A percentile compares a stretch with the other conserved stretches of the same genome.
Conservation (phyloP, 2,329 filamentous ascomycete species). For the Ophiostoma novo-ulmi region DNA sequence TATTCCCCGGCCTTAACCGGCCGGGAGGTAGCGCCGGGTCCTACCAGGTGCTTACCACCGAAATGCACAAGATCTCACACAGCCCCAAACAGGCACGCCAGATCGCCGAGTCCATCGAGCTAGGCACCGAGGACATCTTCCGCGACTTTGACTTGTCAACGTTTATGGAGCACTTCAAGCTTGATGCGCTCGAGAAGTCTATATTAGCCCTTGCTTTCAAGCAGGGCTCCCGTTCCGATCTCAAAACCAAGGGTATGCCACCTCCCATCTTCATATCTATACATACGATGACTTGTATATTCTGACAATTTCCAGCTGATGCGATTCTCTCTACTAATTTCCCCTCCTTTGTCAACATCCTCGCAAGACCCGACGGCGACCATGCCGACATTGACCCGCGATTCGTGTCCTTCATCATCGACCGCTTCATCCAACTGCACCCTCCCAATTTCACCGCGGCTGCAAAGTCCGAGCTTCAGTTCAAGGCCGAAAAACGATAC, state of each 20-base stretch:
- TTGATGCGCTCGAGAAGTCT: conserved; percentile 83
- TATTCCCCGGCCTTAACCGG: conserved; percentile 76
- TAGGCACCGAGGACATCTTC: conserved; percentile 85
- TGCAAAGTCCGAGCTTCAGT: conserved; percentile 63
- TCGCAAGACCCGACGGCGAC: conserved; percentile 60
- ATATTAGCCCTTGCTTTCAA: conserved; percentile 86
- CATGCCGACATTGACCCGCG: conserved; percentile 61
- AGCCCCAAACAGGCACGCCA: conserved; percentile 79
- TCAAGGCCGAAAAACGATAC: conserved; percentile 65
- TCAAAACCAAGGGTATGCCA: conserved; percentile 78
- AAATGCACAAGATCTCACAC: conserved; percentile 79
- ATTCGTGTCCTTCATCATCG: conserved; percentile 74
- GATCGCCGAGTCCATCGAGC: conserved; percentile 90
- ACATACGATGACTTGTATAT: neutral
- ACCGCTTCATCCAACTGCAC: conserved; percentile 81
- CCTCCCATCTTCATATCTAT: neutral
- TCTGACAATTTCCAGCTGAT: conserved; percentile 59
- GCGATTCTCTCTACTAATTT: conserved; percentile 82
- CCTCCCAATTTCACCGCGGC: conserved; percentile 79
- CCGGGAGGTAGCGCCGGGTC: conserved; percentile 70
- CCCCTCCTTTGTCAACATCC: conserved; percentile 67
- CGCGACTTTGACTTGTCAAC: conserved; percentile 93
- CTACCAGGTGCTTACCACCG: conserved; percentile 73
- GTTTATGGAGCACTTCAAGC: conserved; percentile 93
- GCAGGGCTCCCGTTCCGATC: conserved; percentile 68